A percentile compares a stretch with the other conserved stretches of the same genome.
Evolutionary conservation across 2,329 filamentous ascomycete genomes (phyloP).

Genomic region (Hymenoscyphus fraxineus): DNA sequence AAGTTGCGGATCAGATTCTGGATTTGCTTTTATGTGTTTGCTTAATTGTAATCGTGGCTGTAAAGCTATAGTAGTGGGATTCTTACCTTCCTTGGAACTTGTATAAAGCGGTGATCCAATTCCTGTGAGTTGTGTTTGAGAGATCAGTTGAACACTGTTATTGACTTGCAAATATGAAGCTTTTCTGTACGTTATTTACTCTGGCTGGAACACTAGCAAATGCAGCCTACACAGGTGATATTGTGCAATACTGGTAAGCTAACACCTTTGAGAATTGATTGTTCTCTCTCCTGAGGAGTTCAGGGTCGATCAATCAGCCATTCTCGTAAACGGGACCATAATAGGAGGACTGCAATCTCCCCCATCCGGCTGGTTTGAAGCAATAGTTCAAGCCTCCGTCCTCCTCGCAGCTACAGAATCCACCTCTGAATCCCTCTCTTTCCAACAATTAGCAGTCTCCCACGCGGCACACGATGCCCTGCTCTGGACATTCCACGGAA

Average conservation of each 20-base stretch:
- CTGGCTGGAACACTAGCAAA: not conserved
- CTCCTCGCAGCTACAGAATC: not conserved
- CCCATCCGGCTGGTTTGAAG: not conserved
- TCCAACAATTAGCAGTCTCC: not conserved
- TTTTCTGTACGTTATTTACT: not conserved
- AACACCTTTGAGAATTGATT: not conserved
- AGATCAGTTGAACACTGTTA: not conserved
- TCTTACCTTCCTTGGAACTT: not conserved
- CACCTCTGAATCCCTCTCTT: not conserved
- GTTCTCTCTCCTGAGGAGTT: not conserved
- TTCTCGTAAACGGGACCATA: not conserved
- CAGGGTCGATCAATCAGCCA: conserved; percentile 2
- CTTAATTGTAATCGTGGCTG: not conserved
- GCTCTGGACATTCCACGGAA: not conserved
- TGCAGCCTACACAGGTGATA: not conserved
- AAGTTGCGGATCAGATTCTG: not conserved
- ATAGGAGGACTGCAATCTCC: not conserved
- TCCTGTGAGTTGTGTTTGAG: not conserved
- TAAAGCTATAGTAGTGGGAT: not conserved
- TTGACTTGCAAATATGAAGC: not conserved
- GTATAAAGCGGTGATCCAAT: not conserved
- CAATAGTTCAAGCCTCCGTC: not conserved
- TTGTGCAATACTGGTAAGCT: not conserved
- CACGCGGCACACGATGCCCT: not conserved
- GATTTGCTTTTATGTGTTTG: not conserved